A percentile compares a stretch with the other conserved stretches of the same genome.
Conservation (phyloP, 2,329 filamentous ascomycete species). For the Talaromyces sp. region DNA sequence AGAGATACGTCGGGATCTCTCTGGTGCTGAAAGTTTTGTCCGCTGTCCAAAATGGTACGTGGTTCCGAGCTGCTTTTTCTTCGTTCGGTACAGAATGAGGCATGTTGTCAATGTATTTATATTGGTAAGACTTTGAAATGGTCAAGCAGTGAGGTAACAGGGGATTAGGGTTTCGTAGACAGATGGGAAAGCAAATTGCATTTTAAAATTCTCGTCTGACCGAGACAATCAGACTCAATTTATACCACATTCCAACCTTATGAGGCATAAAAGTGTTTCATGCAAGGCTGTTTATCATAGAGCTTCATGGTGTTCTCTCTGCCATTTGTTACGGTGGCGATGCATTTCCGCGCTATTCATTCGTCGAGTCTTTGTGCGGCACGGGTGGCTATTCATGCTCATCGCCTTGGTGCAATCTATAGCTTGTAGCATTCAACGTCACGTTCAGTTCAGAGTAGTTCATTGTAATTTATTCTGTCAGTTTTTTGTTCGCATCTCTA, state of each 20-base stretch:
- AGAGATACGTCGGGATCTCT: constrained; percentile 1
- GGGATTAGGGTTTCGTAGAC: background rate
- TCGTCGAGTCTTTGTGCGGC: background rate
- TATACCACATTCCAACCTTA: background rate
- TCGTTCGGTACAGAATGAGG: background rate
- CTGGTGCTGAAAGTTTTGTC: background rate
- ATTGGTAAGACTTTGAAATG: background rate
- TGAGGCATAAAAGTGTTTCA: background rate
- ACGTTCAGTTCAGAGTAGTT: background rate
- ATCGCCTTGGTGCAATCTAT: background rate
- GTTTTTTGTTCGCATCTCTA: background rate
- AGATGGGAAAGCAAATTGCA: background rate
- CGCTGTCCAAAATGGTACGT: background rate
- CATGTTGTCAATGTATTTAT: background rate
- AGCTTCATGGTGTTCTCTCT: background rate
- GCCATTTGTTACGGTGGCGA: background rate
- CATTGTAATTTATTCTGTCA: background rate
- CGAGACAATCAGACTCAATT: background rate
- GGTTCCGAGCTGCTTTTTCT: background rate
- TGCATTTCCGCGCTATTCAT: background rate
- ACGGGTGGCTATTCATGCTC: background rate
- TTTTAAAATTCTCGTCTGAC: background rate
- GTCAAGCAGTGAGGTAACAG: background rate
- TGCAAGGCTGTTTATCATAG: background rate
- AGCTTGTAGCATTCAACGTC: background rate